Percentiles rank a stretch among this genome's conserved stretches.
These are phyloP conservation scores for Chenopodium formosanum DNA, from an alignment of 148 eudicot genomes.

Conservation along the genomic window DNA sequence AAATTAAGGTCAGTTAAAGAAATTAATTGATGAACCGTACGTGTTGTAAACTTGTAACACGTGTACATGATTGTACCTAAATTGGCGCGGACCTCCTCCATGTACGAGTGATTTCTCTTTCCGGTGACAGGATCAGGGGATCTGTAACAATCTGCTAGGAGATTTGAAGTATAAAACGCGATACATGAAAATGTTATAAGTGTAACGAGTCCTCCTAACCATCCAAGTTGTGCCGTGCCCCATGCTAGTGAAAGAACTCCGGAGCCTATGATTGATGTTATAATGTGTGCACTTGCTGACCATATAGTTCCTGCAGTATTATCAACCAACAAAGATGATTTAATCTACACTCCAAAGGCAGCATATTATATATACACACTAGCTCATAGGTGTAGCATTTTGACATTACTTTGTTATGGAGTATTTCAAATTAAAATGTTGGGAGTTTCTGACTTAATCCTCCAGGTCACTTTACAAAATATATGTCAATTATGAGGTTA, in stretches of 20 bases:
- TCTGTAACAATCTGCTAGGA: slow-evolving; percentile 68
- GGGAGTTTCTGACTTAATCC: too few species aligned
- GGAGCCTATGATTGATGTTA: slow-evolving; percentile 70
- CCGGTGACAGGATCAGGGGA: slow-evolving; percentile 51
- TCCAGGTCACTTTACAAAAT: too few species aligned
- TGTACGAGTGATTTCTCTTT: slow-evolving; percentile 54
- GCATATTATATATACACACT: too few species aligned
- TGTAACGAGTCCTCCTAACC: slow-evolving; percentile 55
- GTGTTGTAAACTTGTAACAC: too few species aligned
- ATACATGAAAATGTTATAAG: slow-evolving; percentile 45
- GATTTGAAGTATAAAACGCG: slow-evolving; percentile 53
- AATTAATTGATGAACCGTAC: background rate
- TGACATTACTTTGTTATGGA: too few species aligned
- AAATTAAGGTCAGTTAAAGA: background rate
- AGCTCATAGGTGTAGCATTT: too few species aligned
- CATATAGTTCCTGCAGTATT: slow-evolving; percentile 46
- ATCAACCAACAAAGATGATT: too few species aligned
- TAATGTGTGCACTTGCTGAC: slow-evolving; percentile 72
- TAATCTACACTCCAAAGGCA: too few species aligned
- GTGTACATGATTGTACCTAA: slow-evolving; percentile 36
- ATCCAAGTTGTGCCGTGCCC: slow-evolving; percentile 75
- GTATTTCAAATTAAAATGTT: too few species aligned
- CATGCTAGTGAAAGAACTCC: slow-evolving; percentile 75
- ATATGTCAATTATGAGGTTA: too few species aligned
- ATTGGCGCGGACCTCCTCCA: slow-evolving; percentile 48